Percentiles rank a stretch among this genome's conserved stretches.
Evolutionary conservation across 2,329 filamentous ascomycete species (phyloP).

Genomic region (Trichoderma simmonsii): DNA sequence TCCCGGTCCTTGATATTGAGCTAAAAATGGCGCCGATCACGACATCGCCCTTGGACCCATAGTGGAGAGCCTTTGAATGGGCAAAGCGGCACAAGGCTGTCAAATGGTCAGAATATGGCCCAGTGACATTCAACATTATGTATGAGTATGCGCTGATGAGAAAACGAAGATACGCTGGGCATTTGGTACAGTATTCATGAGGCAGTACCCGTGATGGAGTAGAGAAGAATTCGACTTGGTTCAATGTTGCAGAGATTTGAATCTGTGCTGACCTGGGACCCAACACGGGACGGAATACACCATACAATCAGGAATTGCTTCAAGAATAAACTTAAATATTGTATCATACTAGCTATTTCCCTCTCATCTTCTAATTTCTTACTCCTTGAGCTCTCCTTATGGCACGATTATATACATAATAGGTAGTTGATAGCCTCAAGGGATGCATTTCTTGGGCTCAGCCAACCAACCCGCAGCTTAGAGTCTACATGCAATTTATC

Average conservation of each 20-base stretch:
- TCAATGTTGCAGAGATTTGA: background rate
- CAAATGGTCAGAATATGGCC: background rate
- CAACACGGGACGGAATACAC: background rate
- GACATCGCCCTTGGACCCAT: slow-evolving; percentile 15
- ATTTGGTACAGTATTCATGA: background rate
- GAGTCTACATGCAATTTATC: no score
- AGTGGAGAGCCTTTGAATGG: slow-evolving; percentile 3
- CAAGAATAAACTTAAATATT: background rate
- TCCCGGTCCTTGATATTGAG: slow-evolving; percentile 7
- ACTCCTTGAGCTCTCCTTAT: background rate
- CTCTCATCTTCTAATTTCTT: background rate
- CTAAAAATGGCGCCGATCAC: slow-evolving; percentile 20
- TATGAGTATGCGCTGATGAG: background rate
- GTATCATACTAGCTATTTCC: background rate
- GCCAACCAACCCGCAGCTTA: background rate
- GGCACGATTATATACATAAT: background rate
- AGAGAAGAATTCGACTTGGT: background rate
- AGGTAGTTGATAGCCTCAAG: no score
- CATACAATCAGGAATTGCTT: background rate
- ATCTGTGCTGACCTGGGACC: background rate
- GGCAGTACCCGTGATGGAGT: background rate
- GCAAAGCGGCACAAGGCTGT: background rate
- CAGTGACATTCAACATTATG: background rate
- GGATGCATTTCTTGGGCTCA: background rate
- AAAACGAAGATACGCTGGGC: background rate